These are phyloP conservation scores for Zygoascus biomembranicola DNA, from an alignment of 805 yeast genomes.

Conservation along the genomic window DNA sequence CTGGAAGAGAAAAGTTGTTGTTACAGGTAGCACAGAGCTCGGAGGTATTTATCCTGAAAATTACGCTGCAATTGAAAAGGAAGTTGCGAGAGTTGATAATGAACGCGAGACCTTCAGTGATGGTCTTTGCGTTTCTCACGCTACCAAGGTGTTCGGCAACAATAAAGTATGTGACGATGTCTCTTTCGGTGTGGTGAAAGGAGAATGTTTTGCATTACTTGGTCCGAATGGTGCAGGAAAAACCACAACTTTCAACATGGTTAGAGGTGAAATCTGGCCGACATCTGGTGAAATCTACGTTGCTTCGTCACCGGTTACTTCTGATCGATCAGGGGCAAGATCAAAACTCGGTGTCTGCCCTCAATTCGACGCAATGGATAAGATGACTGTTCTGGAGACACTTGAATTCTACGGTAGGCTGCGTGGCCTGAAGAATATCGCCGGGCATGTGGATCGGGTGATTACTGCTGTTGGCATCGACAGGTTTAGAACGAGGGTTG, in stretches of 20 bases:
- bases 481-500: conserved; percentile 25
- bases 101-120: conserved; percentile 13
- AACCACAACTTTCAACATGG: conserved; percentile 30
- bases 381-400: conserved; percentile 27
- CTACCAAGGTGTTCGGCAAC: conserved; percentile 21
- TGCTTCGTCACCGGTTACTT: conserved; percentile 21
- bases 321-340: conserved; percentile 25
- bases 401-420: conserved; percentile 27
- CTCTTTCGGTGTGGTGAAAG: conserved; percentile 27
- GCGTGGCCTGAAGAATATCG: conserved; percentile 23
- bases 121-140: conserved; percentile 26
- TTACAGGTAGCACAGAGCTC: neutral
- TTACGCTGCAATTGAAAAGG: conserved; percentile 17
- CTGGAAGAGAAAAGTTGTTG: neutral
- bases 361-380: conserved; percentile 33
- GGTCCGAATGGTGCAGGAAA: conserved; percentile 34
- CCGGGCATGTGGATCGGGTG: conserved; percentile 23
- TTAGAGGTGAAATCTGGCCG: conserved; percentile 29
- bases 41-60: conserved; percentile 12
- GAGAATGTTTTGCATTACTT: conserved; percentile 29
- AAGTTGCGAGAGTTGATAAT: conserved; percentile 20
- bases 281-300: conserved; percentile 25
- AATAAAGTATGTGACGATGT: conserved; percentile 27
- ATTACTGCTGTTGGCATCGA: conserved; percentile 29
- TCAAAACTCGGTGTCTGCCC: conserved; percentile 31